Evolutionary conservation across 1,139 yeast species (phyloP).

Genomic region (Scheffersomyces stambukii): DNA sequence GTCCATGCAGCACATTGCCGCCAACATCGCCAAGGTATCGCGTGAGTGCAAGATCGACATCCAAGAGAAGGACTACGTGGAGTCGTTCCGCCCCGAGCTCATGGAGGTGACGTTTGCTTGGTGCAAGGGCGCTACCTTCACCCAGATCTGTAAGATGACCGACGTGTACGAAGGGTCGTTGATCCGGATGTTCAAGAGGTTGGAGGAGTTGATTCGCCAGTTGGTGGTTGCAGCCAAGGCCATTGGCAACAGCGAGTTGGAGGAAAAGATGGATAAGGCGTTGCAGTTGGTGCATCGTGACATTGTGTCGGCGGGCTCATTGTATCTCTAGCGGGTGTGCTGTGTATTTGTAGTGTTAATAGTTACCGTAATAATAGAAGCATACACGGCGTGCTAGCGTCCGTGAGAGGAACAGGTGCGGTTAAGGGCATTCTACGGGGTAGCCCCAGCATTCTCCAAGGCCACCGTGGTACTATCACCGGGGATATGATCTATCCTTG

Average conservation of each 20-base stretch:
- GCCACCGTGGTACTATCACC: too few relatives aligned
- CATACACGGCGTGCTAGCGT: neutral
- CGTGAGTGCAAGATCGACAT: slow-evolving; percentile 87
- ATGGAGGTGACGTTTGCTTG: slow-evolving; percentile 97
- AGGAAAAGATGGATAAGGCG: slow-evolving; percentile 85
- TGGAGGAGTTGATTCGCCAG: slow-evolving; percentile 91
- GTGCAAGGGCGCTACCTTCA: slow-evolving; percentile 95
- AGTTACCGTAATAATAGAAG: too few relatives aligned
- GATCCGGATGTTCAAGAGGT: slow-evolving; percentile 87
- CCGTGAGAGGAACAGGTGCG: slow-evolving; percentile 1
- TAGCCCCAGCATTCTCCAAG: too few relatives aligned
- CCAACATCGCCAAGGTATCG: slow-evolving; percentile 81
- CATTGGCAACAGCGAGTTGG: slow-evolving; percentile 83
- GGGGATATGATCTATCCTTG: too few relatives aligned
- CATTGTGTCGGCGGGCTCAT: slow-evolving; percentile 92
- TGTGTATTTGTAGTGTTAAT: too few relatives aligned
- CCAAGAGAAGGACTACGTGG: slow-evolving; percentile 87
- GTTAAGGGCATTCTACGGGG: too few relatives aligned
- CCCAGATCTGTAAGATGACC: slow-evolving; percentile 97
- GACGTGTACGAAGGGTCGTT: slow-evolving; percentile 97
- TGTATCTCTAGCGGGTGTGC: slow-evolving; percentile 73
- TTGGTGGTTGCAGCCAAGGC: slow-evolving; percentile 87
- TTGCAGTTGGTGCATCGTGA: slow-evolving; percentile 88
- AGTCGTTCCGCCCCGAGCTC: slow-evolving; percentile 82
- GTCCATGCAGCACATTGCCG: slow-evolving; percentile 84